phyloP scores from a whole-genome alignment of 768 basidiomycete genomes.

The Solioccasus polychromus region DNA sequence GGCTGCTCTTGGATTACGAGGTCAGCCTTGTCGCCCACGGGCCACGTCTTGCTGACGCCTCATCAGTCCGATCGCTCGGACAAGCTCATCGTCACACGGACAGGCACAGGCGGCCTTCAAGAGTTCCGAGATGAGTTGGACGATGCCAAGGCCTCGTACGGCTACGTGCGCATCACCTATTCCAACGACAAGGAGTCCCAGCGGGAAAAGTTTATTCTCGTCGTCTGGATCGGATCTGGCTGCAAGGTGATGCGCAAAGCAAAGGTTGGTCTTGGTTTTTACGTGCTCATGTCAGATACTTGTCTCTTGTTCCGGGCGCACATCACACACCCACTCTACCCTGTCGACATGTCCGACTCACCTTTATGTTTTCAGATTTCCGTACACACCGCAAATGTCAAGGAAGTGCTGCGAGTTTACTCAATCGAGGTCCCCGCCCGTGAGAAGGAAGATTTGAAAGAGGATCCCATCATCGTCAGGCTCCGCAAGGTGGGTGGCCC shows the following conservation, averaged over 20 bases:
- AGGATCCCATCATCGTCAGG: constrained; percentile 79
- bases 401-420: constrained; percentile 69
- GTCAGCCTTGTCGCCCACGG: constrained; percentile 34
- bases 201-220: constrained; percentile 86
- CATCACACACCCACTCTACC: constrained; percentile 26
- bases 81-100: constrained; percentile 72
- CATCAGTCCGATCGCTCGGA: constrained; percentile 70
- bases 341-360: constrained; percentile 26
- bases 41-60: constrained; percentile 8
- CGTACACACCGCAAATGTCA: constrained; percentile 88
- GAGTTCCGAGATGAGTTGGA: constrained; percentile 74
- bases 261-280: constrained; percentile 53
- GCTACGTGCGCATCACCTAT: constrained; percentile 80
- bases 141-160: constrained; percentile 76
- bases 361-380: constrained; percentile 61
- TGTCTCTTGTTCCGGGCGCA: constrained; percentile 8
- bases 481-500: constrained; percentile 70
- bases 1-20: constrained; percentile 89
- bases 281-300: constrained; percentile 18
- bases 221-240: constrained; percentile 76
- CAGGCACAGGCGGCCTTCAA: constrained; percentile 74
- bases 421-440: constrained; percentile 88
- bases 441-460: constrained; percentile 79
- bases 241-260: constrained; percentile 93
- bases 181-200: constrained; percentile 82